These are phyloP conservation scores for Teratosphaeria viscida DNA, from an alignment of 2,329 filamentous ascomycete species.

Conservation along the genomic window DNA sequence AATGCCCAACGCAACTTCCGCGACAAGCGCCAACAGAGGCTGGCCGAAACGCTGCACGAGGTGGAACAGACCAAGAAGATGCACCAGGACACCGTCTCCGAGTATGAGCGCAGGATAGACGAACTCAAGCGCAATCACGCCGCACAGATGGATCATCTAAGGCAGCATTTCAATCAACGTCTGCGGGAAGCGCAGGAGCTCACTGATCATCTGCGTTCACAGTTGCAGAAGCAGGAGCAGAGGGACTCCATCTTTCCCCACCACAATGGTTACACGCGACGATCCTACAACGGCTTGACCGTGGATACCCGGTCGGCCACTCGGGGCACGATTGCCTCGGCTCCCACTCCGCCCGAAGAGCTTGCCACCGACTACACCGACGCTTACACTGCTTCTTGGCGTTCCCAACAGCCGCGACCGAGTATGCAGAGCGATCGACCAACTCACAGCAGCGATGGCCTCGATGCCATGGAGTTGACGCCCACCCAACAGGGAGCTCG, in stretches of 20 bases:
- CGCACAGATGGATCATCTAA: slow-evolving; percentile 2
- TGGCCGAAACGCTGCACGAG: slow-evolving; percentile 43
- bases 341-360: slow-evolving; percentile 13
- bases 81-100: slow-evolving; percentile 4
- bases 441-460: slow-evolving; percentile 8
- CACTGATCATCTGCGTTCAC: not conserved
- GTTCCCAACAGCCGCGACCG: not conserved
- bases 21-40: slow-evolving; percentile 73
- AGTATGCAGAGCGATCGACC: slow-evolving; percentile 4
- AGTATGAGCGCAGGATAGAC: slow-evolving; percentile 4
- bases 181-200: not conserved
- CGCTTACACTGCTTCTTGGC: not conserved
- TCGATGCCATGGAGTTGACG: slow-evolving; percentile 10
- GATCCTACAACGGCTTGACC: not conserved
- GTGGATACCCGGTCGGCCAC: not conserved
- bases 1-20: slow-evolving; percentile 85
- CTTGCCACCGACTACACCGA: slow-evolving; percentile 10
- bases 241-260: not conserved
- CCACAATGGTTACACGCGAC: not conserved
- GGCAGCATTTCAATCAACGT: not conserved
- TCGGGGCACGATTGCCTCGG: not conserved
- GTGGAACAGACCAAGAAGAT: slow-evolving; percentile 8
- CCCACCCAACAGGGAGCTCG: not conserved
- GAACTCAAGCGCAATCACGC: not conserved
- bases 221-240: not conserved